Conservation (phyloP, 2,329 filamentous ascomycete species). For the Trichoderma asperellum region DNA sequence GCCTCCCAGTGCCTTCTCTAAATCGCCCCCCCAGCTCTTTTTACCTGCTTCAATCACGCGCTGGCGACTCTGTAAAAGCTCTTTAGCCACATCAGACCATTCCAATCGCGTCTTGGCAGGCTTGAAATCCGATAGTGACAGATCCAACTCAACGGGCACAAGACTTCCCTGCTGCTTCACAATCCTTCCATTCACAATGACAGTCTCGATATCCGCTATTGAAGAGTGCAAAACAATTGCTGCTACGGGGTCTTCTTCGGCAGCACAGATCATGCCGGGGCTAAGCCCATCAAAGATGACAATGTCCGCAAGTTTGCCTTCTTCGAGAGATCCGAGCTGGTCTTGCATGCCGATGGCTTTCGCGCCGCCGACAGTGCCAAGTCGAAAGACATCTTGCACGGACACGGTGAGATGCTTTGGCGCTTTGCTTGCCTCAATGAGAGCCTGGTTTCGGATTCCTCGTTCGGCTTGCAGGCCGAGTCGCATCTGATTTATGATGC, state of each 20-base stretch:
- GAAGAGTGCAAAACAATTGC: conserved; percentile 57
- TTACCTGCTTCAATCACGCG: conserved; percentile 13
- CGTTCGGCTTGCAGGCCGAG: conserved; percentile 30
- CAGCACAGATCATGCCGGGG: conserved; percentile 31
- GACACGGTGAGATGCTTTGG: not conserved
- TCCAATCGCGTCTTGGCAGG: not conserved
- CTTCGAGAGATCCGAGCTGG: conserved; percentile 50
- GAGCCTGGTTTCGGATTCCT: conserved; percentile 30
- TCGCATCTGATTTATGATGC: conserved; percentile 31
- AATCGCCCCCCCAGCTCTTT: conserved; percentile 12
- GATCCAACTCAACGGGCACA: conserved; percentile 16
- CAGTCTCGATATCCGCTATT: conserved; percentile 53
- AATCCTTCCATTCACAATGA: conserved; percentile 54
- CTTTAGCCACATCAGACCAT: conserved; percentile 19
- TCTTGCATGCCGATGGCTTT: conserved; percentile 47
- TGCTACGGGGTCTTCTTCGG: conserved; percentile 51
- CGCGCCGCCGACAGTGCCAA: conserved; percentile 53
- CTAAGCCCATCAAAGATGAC: conserved; percentile 49
- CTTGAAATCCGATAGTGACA: conserved; percentile 9
- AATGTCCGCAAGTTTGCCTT: conserved; percentile 53
- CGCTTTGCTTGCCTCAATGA: not conserved
- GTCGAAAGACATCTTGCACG: conserved; percentile 52
- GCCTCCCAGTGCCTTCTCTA: not conserved
- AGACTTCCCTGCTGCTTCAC: conserved; percentile 49
- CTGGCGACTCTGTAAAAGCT: conserved; percentile 15